Base-by-base conservation (phyloP, 148 eudicot genomes). In the Linanthus parryae region DNA sequence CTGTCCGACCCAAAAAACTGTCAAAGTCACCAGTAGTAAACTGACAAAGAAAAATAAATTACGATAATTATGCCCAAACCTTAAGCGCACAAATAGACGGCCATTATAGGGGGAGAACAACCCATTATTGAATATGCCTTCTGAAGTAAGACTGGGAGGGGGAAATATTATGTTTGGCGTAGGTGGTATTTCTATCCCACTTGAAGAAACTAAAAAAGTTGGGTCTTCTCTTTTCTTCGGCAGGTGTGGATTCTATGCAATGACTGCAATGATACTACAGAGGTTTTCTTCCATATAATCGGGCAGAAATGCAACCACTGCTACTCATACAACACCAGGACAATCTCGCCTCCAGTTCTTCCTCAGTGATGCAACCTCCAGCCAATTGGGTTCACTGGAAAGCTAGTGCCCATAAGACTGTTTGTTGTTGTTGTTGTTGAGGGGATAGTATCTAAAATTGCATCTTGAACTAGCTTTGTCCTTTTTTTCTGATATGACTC, bases 271-370 rank as follows among this genome's bases (percentile, higher is more conserved):
- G 95, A 85, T 54, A 85, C 97, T 7, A 82, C 91, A 0, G 91
- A 85, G 50, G 95, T 85, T 26, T 66, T 69, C 76, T 89, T 89
- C 73, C 97, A 89, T 73, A 73, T 89, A 52, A 57, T 89, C 13
- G 97, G 97, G 19, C 97, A 85, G 72, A 89, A 89, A 63, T 89
- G 97, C 78, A 65, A 73, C 57, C 95, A 89, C 46, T 89, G 97
- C 66, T 55, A 48, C 23, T 89, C 97, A 23, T 89, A 85, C 52
- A 89, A 89, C 25, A 89, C 97, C 30, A 76, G 97, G 7, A 69
- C 73, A 25, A 80, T 89, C 45, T 73, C 85, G 1, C 81, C 90
- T 31, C 97, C 97, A 6, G 82, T 82, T 55, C 79, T 85, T 69
- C 95, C 95, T 64, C 76, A 74, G 50, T 62, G 52, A 72, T 11